These are phyloP conservation scores for Cucumis melo DNA, from an alignment of 306 rosid genomes.

Conservation along the genomic window DNA sequence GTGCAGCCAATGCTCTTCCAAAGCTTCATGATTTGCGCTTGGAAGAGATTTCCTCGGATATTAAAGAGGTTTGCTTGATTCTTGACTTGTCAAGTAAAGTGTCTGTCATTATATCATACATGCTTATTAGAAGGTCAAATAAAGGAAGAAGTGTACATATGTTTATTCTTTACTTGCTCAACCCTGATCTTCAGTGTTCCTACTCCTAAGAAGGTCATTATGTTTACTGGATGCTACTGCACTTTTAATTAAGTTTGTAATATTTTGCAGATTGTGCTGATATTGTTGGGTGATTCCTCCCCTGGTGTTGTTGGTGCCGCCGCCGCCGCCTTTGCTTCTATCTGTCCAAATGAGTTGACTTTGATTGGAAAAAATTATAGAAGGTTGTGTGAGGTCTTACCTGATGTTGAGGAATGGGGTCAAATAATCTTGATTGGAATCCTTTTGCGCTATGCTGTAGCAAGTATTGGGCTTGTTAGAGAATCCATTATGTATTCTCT, in stretches of 20 bases:
- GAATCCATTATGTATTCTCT: constrained; percentile 68
- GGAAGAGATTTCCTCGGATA: constrained; percentile 52
- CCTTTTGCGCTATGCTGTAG: constrained; percentile 73
- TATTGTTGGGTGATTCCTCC: constrained; percentile 64
- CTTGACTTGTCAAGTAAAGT: not conserved
- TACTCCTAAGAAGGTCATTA: not conserved
- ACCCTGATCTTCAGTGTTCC: not conserved
- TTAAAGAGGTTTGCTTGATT: constrained; percentile 67
- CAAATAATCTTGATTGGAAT: constrained; percentile 77
- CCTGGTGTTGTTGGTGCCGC: constrained; percentile 96
- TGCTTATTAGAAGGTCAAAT: not conserved
- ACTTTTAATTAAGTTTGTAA: not conserved
- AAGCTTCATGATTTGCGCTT: constrained; percentile 84
- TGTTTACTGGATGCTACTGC: not conserved
- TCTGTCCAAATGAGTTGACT: constrained; percentile 75
- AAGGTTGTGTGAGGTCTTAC: constrained; percentile 78
- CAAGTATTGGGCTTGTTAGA: constrained; percentile 69
- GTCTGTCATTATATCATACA: not conserved
- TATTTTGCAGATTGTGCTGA: constrained; percentile 55
- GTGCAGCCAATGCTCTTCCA: constrained; percentile 93
- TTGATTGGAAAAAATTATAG: constrained; percentile 57
- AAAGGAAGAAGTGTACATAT: not conserved
- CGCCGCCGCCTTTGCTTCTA: constrained; percentile 80
- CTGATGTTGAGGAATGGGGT: constrained; percentile 98
- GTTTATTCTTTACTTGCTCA: not conserved